Evolutionary conservation across 2,329 filamentous ascomycete genomes (phyloP).

Genomic region (Epichloe bromicola): DNA sequence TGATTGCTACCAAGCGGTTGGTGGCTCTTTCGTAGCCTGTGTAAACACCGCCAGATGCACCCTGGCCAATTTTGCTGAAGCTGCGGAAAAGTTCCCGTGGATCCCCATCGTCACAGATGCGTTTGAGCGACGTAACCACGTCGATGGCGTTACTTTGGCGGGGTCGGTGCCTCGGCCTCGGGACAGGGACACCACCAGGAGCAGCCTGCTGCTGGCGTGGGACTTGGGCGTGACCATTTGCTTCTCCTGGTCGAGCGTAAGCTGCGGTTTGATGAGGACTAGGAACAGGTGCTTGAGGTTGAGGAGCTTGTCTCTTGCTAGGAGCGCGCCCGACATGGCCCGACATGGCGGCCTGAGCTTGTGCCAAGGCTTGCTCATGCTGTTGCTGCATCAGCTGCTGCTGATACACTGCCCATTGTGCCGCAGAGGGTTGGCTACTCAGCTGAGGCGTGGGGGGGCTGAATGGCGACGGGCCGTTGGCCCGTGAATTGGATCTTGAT

Average conservation of each 20-base stretch:
- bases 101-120: slow-evolving; percentile 83
- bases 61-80: slow-evolving; percentile 92
- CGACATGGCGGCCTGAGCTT: slow-evolving; percentile 64
- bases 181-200: slow-evolving; percentile 29
- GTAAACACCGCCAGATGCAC: slow-evolving; percentile 89
- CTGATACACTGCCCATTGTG: slow-evolving; percentile 39
- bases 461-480: slow-evolving; percentile 39
- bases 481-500: slow-evolving; percentile 52
- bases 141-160: slow-evolving; percentile 73
- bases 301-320: slow-evolving; percentile 51
- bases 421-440: slow-evolving; percentile 12
- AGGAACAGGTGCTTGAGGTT: slow-evolving; percentile 14
- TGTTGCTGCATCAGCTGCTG: slow-evolving; percentile 63
- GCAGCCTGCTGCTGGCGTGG: slow-evolving; percentile 25
- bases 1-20: slow-evolving; percentile 89
- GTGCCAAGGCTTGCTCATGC: slow-evolving; percentile 71
- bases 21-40: slow-evolving; percentile 76
- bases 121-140: slow-evolving; percentile 68
- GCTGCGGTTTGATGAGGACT: slow-evolving; percentile 13
- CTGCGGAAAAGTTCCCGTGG: slow-evolving; percentile 77
- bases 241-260: slow-evolving; percentile 17
- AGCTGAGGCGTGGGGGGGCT: slow-evolving; percentile 28
- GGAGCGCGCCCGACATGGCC: slow-evolving; percentile 58
- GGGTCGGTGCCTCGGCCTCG: slow-evolving; percentile 62
- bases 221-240: slow-evolving; percentile 19